phyloP scores from a whole-genome alignment of 805 yeast genomes.

The Vanderwaltozyma polyspora region DNA sequence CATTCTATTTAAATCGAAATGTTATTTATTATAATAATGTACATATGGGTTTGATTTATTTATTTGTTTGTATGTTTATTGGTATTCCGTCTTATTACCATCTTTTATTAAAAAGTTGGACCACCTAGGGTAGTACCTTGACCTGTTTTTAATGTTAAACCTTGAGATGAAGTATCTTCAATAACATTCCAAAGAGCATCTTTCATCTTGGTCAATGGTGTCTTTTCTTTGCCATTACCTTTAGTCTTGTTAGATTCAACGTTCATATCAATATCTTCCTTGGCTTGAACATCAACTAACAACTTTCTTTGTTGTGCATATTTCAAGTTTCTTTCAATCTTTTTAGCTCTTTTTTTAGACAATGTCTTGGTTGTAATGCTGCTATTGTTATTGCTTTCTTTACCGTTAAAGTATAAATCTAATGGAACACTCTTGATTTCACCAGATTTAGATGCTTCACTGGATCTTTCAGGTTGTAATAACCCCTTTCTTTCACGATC shows the following conservation, averaged over 20 bases:
- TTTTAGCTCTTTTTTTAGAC: constrained; percentile 68
- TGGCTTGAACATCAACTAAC: constrained; percentile 38
- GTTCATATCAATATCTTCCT: constrained; percentile 35
- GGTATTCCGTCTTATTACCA: no score
- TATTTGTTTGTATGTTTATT: no score
- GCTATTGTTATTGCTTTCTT: constrained; percentile 1
- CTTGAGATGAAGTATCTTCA: constrained; percentile 42
- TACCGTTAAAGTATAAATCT: constrained; percentile 28
- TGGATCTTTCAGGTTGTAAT: constrained; percentile 36
- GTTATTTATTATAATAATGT: no score
- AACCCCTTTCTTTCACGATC: constrained; percentile 35
- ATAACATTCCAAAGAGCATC: constrained; percentile 64
- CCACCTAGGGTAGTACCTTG: constrained; percentile 82
- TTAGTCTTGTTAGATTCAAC: constrained; percentile 24
- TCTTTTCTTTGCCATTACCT: constrained; percentile 27
- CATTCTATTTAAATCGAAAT: no score
- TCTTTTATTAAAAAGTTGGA: constrained; percentile 42
- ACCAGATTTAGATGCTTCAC: constrained; percentile 33
- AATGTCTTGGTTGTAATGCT: constrained; percentile 45
- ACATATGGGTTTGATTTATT: no score
- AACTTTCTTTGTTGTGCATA: constrained; percentile 52
- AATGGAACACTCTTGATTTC: constrained; percentile 31
- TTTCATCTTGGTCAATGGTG: constrained; percentile 34
- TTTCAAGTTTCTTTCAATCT: constrained; percentile 67
- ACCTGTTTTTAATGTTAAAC: constrained; percentile 38